Percentiles rank a stretch among this genome's conserved stretches.
Evolutionary conservation across 169 alveolate genomes (phyloP).

Genomic region (Eimeria brunetti): DNA sequence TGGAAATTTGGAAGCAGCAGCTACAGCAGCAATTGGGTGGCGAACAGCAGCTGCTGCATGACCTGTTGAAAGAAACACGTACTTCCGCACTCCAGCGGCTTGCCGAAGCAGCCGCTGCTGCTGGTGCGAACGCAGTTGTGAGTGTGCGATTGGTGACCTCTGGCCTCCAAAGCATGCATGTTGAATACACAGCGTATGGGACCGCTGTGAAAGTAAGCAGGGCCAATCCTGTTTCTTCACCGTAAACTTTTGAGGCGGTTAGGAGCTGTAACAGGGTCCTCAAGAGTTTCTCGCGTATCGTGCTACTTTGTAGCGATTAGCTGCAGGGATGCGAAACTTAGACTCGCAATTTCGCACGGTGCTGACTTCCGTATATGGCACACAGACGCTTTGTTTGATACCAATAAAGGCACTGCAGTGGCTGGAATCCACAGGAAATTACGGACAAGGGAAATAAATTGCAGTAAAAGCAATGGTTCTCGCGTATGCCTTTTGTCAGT

Average conservation of each 20-base stretch:
- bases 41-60: constrained; percentile 63
- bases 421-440: neutral
- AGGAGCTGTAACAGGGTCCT: neutral
- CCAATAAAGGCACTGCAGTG: neutral
- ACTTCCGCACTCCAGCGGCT: constrained; percentile 58
- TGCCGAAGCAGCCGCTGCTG: constrained; percentile 67
- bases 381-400: neutral
- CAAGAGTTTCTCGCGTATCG: neutral
- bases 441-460: neutral
- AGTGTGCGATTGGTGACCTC: constrained; percentile 69
- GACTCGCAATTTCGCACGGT: neutral
- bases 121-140: constrained; percentile 65
- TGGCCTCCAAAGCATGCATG: constrained; percentile 65
- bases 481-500: no score
- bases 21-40: constrained; percentile 71
- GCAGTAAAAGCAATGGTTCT: neutral
- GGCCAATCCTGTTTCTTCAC: constrained; percentile 10
- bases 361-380: neutral
- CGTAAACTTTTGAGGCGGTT: neutral
- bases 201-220: constrained; percentile 36
- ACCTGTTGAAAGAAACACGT: constrained; percentile 61
- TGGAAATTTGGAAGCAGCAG: constrained; percentile 67
- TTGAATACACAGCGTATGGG: constrained; percentile 73
- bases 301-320: neutral
- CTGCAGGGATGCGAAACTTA: neutral